Base-by-base conservation (phyloP, 1,284 basidiomycete genomes). In the Schizophyllum commune region DNA sequence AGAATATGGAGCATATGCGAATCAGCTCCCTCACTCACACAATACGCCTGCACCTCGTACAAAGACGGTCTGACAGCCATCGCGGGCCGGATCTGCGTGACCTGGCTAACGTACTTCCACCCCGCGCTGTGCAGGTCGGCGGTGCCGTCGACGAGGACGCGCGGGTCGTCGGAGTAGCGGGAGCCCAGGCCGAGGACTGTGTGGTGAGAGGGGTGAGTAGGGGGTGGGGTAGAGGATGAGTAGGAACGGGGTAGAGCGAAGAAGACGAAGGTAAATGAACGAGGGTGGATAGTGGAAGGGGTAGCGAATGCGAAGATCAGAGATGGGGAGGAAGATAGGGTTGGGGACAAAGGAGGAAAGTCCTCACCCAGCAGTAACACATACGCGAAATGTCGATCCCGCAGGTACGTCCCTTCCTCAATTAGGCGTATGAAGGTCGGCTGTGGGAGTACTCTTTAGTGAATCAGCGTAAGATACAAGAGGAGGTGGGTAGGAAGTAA, bases 171-270 rank as follows among this genome's bases (percentile, higher is more conserved):
- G 15, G 82, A 77, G 65, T 77, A 84, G 32, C 83, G 76, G 1
- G 85, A 78, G 5, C 80, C 88, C 53, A 86, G 71, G 5, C 88
- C 86, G 66, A 86, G 88, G 0, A 89, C 77, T 47, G 39, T 39
- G 13, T 39, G 6, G 34, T 13, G 34, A 7, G 7, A 39, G 34
- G 7, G 7, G 13, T 7, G 13, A 7, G 34, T 39, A 6, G 13
- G 6, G 34, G 6, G 6, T 13, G 34, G 34, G 34, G 6, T 7
- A 39, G 34, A 39, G 7, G 34, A 39, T 39, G 34, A 13, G 7
- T 7, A 39, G 13, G 6, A 6, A 39, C 13, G 34, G 6, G 34
- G 6, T 13, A 39, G 34, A 39, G n/a, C 34, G 34, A 39, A 7
- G 34, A 39, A 39, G 34, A n/a, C n/a, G n/a, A n/a, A n/a, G n/a